Evolutionary conservation across 1,284 basidiomycete genomes (phyloP).

Genomic region (Sparassis latifolia): DNA sequence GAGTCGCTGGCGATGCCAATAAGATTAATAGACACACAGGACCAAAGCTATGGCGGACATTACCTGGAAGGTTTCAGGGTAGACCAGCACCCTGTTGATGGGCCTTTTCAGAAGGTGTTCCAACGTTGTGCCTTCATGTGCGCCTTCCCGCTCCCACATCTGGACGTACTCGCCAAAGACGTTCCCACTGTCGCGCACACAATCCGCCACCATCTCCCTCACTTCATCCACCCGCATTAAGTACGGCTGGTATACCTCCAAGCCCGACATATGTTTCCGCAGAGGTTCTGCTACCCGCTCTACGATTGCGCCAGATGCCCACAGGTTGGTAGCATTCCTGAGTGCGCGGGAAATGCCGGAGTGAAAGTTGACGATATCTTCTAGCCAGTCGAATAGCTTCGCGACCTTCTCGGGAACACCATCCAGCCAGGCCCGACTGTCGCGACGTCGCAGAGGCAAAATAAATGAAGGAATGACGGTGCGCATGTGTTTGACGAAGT

Average conservation of each 20-base stretch:
- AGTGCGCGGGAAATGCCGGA: conserved; percentile 51
- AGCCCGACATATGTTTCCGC: conserved; percentile 49
- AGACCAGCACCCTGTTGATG: conserved; percentile 64
- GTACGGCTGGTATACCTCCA: conserved; percentile 85
- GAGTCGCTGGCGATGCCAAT: conserved; percentile 39
- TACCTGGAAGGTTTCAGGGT: conserved; percentile 72
- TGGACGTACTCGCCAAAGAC: conserved; percentile 83
- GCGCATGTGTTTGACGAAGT: conserved; percentile 61
- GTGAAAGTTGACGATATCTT: conserved; percentile 78
- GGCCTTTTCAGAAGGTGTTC: conserved; percentile 71
- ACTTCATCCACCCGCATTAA: conserved; percentile 66
- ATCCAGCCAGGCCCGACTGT: conserved; percentile 66
- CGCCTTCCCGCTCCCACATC: conserved; percentile 55
- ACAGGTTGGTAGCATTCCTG: conserved; percentile 25
- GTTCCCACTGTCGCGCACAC: conserved; percentile 10
- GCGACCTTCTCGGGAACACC: conserved; percentile 68
- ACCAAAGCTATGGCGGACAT: background rate
- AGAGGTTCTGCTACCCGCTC: conserved; percentile 52
- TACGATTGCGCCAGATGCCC: conserved; percentile 28
- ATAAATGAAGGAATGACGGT: conserved; percentile 66
- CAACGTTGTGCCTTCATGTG: conserved; percentile 56
- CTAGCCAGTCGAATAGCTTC: conserved; percentile 77
- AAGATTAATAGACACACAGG: background rate
- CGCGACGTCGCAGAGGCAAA: conserved; percentile 64
- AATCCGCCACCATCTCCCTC: conserved; percentile 37